Evolutionary conservation across 2,329 filamentous ascomycete genomes (phyloP).

Genomic region (Diaporthe capsici): DNA sequence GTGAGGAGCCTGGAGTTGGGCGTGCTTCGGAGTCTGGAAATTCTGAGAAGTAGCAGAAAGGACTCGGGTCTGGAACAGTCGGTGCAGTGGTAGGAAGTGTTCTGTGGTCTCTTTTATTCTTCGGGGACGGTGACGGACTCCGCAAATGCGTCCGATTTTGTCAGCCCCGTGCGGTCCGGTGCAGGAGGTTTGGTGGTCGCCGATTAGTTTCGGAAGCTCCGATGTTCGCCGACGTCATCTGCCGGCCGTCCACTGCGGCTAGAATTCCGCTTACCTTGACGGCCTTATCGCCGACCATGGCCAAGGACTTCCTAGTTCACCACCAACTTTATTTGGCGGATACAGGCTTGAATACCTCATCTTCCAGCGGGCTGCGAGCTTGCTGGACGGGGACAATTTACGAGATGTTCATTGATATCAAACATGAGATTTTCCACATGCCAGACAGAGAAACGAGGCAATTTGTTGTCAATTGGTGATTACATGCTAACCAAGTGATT

Average conservation of each 20-base stretch:
- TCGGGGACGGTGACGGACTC: not conserved
- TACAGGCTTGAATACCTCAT: too few relatives aligned
- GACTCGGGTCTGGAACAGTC: too few relatives aligned
- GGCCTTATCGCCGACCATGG: slow-evolving; percentile 3
- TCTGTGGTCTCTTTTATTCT: not conserved
- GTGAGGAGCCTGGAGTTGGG: not conserved
- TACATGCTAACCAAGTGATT: slow-evolving; percentile 26
- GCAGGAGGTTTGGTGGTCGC: slow-evolving; percentile 11
- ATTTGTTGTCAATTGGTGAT: not conserved
- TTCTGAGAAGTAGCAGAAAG: too few relatives aligned
- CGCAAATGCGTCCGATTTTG: not conserved
- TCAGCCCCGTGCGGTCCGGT: slow-evolving; percentile 9
- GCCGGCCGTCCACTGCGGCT: not conserved
- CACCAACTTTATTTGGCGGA: not conserved
- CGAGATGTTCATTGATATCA: too few relatives aligned
- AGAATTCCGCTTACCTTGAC: not conserved
- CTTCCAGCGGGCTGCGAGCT: not conserved
- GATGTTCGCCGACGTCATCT: slow-evolving; percentile 29
- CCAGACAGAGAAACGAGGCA: not conserved
- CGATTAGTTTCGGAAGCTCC: slow-evolving; percentile 4
- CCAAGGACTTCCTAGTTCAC: not conserved
- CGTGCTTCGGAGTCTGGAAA: not conserved
- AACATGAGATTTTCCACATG: not conserved
- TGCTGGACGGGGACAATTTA: not conserved
- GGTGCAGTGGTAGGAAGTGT: not conserved